phyloP scores from a whole-genome alignment of 495 filamentous ascomycete species.

The Elasticomyces elasticus region DNA sequence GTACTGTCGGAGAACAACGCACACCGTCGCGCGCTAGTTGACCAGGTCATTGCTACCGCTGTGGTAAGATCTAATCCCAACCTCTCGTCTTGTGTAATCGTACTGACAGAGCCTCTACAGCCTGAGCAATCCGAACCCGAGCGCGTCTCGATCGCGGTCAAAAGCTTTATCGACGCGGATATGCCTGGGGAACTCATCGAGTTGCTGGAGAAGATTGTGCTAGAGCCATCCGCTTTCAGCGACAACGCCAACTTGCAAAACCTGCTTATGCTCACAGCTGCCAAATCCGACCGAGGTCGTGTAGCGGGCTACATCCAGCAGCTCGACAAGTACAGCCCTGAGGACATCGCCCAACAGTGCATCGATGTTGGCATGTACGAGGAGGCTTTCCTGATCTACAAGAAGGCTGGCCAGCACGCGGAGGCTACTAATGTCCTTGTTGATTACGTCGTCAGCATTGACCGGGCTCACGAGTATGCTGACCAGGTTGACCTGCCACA shows the following conservation, averaged over 20 bases:
- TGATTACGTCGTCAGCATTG: constrained; percentile 96
- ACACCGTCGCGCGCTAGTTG: constrained; percentile 82
- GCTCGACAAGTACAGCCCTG: constrained; percentile 76
- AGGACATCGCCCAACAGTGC: constrained; percentile 88
- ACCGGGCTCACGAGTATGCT: constrained; percentile 91
- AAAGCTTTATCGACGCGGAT: constrained; percentile 81
- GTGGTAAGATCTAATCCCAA: too few relatives aligned
- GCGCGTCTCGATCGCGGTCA: constrained; percentile 89
- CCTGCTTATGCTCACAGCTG: constrained; percentile 90
- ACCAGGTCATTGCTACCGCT: constrained; percentile 93
- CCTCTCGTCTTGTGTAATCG: too few relatives aligned
- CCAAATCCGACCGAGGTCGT: constrained; percentile 89
- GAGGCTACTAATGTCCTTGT: constrained; percentile 87
- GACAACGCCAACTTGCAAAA: constrained; percentile 96
- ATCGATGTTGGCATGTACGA: constrained; percentile 90
- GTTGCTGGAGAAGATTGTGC: constrained; percentile 96
- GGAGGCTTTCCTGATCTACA: constrained; percentile 97
- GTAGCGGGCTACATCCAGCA: constrained; percentile 96
- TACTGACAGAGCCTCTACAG: not conserved
- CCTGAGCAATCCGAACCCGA: constrained; percentile 89
- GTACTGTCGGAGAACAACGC: constrained; percentile 92
- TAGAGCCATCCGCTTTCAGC: constrained; percentile 93
- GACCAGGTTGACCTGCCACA: constrained; percentile 91
- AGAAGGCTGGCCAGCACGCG: constrained; percentile 85
- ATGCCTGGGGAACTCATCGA: constrained; percentile 93